A percentile compares a stretch with the other conserved stretches of the same genome.
Evolutionary conservation across 352 stramenopile species (phyloP).

Genomic region (Phytophthora vignae): DNA sequence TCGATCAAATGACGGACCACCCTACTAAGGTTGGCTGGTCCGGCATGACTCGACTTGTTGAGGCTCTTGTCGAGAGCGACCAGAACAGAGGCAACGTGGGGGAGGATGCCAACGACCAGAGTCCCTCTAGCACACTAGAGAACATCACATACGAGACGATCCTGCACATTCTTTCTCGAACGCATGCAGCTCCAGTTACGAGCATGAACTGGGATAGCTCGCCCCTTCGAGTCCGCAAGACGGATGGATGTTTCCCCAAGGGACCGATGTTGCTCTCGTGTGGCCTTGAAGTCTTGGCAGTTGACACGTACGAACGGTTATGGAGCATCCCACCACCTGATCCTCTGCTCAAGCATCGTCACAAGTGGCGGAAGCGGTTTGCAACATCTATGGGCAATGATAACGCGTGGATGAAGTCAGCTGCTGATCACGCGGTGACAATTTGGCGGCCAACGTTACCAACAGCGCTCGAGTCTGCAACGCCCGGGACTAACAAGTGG

Average conservation of each 20-base stretch:
- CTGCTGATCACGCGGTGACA: constrained; percentile 65
- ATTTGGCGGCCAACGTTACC: constrained; percentile 78
- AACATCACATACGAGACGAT: constrained; percentile 81
- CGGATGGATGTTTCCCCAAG: constrained; percentile 69
- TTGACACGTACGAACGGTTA: constrained; percentile 81
- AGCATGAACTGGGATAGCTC: constrained; percentile 59
- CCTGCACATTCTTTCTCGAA: constrained; percentile 80
- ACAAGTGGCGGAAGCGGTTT: constrained; percentile 81
- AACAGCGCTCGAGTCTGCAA: constrained; percentile 39
- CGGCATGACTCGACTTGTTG: constrained; percentile 37
- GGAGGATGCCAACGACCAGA: constrained; percentile 28
- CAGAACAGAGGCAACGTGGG: constrained; percentile 7
- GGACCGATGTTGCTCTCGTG: constrained; percentile 73
- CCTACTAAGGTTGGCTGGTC: constrained; percentile 25
- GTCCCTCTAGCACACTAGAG: constrained; percentile 49
- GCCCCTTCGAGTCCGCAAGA: constrained; percentile 43
- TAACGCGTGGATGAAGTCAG: constrained; percentile 50
- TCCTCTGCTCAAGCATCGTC: constrained; percentile 78
- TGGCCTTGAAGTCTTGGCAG: constrained; percentile 76
- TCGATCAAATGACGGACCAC: constrained; percentile 41
- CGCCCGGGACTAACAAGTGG: constrained; percentile 48
- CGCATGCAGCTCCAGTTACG: constrained; percentile 48
- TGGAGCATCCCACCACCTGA: constrained; percentile 87
- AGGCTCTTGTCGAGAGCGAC: constrained; percentile 37
- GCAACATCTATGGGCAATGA: constrained; percentile 10